Evolutionary conservation across 805 yeast species (phyloP).

Genomic region (Yarrowia sp.): DNA sequence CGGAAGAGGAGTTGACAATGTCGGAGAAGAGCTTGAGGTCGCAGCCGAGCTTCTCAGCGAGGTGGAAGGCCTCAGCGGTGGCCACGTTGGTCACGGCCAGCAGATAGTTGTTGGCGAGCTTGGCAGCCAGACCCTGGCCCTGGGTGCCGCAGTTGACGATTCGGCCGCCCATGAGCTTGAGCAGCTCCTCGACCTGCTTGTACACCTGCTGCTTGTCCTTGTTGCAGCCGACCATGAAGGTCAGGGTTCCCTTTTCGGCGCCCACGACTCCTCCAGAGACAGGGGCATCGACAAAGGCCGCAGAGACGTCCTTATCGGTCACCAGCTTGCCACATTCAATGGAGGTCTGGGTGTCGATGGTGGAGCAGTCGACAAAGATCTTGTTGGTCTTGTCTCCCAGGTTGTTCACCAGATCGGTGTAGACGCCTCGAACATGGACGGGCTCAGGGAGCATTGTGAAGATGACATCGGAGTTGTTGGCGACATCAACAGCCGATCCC

Average conservation of each 20-base stretch:
- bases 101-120: conserved; percentile 60
- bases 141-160: conserved; percentile 60
- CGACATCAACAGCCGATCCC: conserved; percentile 44
- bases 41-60: conserved; percentile 59
- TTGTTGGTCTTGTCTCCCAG: conserved; percentile 43
- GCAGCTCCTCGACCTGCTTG: conserved; percentile 42
- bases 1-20: conserved; percentile 60
- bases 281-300: conserved; percentile 59
- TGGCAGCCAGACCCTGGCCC: conserved; percentile 63
- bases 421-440: conserved; percentile 55
- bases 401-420: conserved; percentile 52
- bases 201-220: conserved; percentile 42
- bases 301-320: conserved; percentile 51
- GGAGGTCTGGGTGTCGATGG: conserved; percentile 60
- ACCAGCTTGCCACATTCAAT: conserved; percentile 52
- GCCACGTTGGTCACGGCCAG: conserved; percentile 62
- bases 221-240: conserved; percentile 60
- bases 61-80: conserved; percentile 61
- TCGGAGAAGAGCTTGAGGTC: conserved; percentile 57
- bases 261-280: conserved; percentile 65
- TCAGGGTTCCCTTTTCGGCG: conserved; percentile 59
- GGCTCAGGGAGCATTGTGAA: conserved; percentile 65
- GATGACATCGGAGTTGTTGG: conserved; percentile 47
- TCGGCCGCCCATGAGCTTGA: conserved; percentile 57
- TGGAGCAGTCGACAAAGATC: conserved; percentile 59